Percentiles rank a stretch among this genome's conserved stretches.
These are phyloP conservation scores for Nothophaeocryptopus gaeumannii DNA, from an alignment of 2,329 filamentous ascomycete genomes.

Conservation along the genomic window DNA sequence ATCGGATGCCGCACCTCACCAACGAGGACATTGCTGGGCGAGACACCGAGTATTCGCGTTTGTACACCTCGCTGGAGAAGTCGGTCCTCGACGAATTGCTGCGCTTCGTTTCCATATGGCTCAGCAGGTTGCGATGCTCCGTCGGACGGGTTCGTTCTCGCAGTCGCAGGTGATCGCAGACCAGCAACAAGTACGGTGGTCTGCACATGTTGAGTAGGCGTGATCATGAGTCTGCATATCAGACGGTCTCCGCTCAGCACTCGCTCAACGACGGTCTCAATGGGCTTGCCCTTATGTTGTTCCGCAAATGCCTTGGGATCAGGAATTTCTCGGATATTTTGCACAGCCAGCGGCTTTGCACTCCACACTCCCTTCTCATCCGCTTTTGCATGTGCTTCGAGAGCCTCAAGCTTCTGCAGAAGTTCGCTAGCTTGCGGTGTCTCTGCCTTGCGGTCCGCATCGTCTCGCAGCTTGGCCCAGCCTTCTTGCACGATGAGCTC, in stretches of 20 bases:
- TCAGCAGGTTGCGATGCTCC: slow-evolving; percentile 81
- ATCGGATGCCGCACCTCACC: slow-evolving; percentile 78
- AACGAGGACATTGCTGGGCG: slow-evolving; percentile 87
- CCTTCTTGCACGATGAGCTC: slow-evolving; percentile 83
- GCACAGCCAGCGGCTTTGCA: slow-evolving; percentile 62
- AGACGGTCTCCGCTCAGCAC: slow-evolving; percentile 89
- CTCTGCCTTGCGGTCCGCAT: slow-evolving; percentile 88
- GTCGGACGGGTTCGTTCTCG: slow-evolving; percentile 73
- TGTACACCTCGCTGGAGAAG: slow-evolving; percentile 83
- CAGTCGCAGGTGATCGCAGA: slow-evolving; percentile 84
- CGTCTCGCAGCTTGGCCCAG: slow-evolving; percentile 90
- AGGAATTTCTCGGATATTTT: slow-evolving; percentile 76
- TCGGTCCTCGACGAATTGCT: slow-evolving; percentile 79
- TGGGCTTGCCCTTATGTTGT: slow-evolving; percentile 76
- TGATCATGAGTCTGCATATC: slow-evolving; percentile 75
- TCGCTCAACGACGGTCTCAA: slow-evolving; percentile 80
- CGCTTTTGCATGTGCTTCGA: slow-evolving; percentile 74
- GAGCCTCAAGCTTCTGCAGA: slow-evolving; percentile 71
- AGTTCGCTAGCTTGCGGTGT: slow-evolving; percentile 68
- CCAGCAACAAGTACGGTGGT: slow-evolving; percentile 87
- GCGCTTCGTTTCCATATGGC: slow-evolving; percentile 84
- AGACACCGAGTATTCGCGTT: slow-evolving; percentile 79
- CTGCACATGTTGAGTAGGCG: slow-evolving; percentile 81
- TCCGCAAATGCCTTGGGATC: slow-evolving; percentile 74
- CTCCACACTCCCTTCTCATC: slow-evolving; percentile 82